phyloP scores from a whole-genome alignment of 2,329 filamentous ascomycete genomes.

The Ceratocystiopsis brevicomis region DNA sequence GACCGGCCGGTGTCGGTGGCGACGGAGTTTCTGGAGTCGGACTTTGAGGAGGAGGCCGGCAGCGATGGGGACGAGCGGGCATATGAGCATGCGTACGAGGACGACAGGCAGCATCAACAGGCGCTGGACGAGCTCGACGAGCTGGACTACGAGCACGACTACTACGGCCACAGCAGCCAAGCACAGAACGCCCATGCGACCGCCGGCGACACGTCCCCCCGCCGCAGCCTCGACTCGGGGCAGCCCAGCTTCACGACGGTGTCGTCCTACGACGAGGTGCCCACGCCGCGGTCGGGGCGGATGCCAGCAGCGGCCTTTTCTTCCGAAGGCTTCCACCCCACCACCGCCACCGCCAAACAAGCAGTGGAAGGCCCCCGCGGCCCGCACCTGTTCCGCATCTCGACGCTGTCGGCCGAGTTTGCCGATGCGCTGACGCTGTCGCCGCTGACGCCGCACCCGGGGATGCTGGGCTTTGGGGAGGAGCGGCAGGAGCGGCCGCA shows the following conservation, averaged over 20 bases:
- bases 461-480: no score
- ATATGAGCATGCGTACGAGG: conserved; percentile 24
- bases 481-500: not conserved
- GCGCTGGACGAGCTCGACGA: conserved; percentile 41
- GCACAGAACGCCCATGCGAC: no score
- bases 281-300: conserved; percentile 52
- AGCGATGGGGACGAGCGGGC: no score
- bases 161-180: no score
- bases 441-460: conserved; percentile 39
- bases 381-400: conserved; percentile 69
- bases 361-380: conserved; percentile 62
- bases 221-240: conserved; percentile 49
- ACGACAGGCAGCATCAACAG: conserved; percentile 29
- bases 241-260: conserved; percentile 68
- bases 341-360: conserved; percentile 21
- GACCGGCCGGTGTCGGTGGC: conserved; percentile 48
- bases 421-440: conserved; percentile 47
- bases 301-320: conserved; percentile 21
- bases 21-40: conserved; percentile 63
- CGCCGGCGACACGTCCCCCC: conserved; percentile 36
- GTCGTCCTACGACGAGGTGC: conserved; percentile 69
- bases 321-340: no score
- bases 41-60: conserved; percentile 27
- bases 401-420: conserved; percentile 38
- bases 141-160: no score